Evolutionary conservation across 2,329 filamentous ascomycete genomes (phyloP).

Genomic region (Chalara sp.): DNA sequence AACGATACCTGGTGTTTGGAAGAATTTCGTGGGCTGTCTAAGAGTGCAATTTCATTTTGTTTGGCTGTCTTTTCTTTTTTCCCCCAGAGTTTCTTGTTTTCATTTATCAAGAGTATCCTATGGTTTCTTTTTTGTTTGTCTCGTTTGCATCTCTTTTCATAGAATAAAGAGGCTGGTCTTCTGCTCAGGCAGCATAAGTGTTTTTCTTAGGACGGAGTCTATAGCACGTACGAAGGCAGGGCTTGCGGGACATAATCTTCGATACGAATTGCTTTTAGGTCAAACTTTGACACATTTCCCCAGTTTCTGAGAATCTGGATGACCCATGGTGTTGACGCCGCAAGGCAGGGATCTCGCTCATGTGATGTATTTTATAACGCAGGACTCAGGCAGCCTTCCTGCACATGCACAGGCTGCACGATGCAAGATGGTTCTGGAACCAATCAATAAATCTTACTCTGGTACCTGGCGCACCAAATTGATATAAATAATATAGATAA

Average conservation of each 20-base stretch:
- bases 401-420: background rate
- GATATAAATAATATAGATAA: background rate
- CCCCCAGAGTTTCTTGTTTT: slow-evolving; percentile 1
- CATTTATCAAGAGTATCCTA: background rate
- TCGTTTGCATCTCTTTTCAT: background rate
- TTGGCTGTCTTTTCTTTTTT: slow-evolving; percentile 7
- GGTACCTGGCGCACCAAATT: slow-evolving; percentile 6
- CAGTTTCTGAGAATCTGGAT: background rate
- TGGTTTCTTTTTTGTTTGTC: slow-evolving; percentile 1
- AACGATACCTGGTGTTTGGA: slow-evolving; percentile 27
- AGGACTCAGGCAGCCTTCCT: slow-evolving; percentile 8
- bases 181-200: slow-evolving; percentile 20
- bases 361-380: background rate
- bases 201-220: slow-evolving; percentile 13
- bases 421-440: slow-evolving; percentile 4
- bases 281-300: background rate
- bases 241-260: slow-evolving; percentile 8
- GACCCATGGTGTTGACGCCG: background rate
- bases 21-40: slow-evolving; percentile 5
- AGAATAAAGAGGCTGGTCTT: slow-evolving; percentile 20
- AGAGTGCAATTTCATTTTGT: slow-evolving; percentile 4
- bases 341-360: background rate
- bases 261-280: slow-evolving; percentile 5
- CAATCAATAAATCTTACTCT: slow-evolving; percentile 3
- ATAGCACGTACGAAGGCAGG: slow-evolving; percentile 7